phyloP scores from a whole-genome alignment of 805 yeast species.

The Kuraishia molischiana region DNA sequence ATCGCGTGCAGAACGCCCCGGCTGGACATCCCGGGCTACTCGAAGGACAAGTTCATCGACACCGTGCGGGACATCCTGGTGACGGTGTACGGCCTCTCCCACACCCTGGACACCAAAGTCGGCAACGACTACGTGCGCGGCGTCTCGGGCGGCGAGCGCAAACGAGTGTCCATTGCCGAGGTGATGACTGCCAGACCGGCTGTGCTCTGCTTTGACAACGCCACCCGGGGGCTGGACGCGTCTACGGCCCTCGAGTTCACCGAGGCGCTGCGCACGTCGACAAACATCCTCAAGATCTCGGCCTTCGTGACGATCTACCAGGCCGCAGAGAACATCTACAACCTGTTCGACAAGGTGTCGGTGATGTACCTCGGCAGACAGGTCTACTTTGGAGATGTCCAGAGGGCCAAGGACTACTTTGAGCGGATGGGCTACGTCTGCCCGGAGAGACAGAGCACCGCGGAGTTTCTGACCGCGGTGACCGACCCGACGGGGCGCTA shows the following conservation, averaged over 20 bases:
- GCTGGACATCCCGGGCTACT: slow-evolving; percentile 31
- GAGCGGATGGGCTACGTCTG: slow-evolving; percentile 52
- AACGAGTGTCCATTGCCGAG: slow-evolving; percentile 63
- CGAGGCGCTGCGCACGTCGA: slow-evolving; percentile 48
- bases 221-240: slow-evolving; percentile 63
- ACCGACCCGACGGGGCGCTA: slow-evolving; percentile 57
- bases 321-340: slow-evolving; percentile 56
- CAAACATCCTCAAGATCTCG: slow-evolving; percentile 45
- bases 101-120: slow-evolving; percentile 52
- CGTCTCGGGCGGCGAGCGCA: slow-evolving; percentile 66
- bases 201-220: slow-evolving; percentile 57
- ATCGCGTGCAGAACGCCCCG: slow-evolving; percentile 50
- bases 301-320: slow-evolving; percentile 60
- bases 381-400: slow-evolving; percentile 47
- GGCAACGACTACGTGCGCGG: slow-evolving; percentile 63
- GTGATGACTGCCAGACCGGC: slow-evolving; percentile 44
- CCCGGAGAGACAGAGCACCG: slow-evolving; percentile 56
- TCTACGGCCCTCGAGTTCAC: slow-evolving; percentile 62
- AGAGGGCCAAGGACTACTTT: slow-evolving; percentile 44
- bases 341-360: slow-evolving; percentile 50
- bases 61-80: slow-evolving; percentile 35
- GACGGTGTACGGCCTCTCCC: slow-evolving; percentile 47
- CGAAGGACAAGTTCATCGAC: slow-evolving; percentile 29
- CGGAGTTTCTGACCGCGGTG: slow-evolving; percentile 57
- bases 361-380: slow-evolving; percentile 54